Conservation (phyloP, 2,329 filamentous ascomycete genomes). For the Cladosporium austrohemisphaericum region DNA sequence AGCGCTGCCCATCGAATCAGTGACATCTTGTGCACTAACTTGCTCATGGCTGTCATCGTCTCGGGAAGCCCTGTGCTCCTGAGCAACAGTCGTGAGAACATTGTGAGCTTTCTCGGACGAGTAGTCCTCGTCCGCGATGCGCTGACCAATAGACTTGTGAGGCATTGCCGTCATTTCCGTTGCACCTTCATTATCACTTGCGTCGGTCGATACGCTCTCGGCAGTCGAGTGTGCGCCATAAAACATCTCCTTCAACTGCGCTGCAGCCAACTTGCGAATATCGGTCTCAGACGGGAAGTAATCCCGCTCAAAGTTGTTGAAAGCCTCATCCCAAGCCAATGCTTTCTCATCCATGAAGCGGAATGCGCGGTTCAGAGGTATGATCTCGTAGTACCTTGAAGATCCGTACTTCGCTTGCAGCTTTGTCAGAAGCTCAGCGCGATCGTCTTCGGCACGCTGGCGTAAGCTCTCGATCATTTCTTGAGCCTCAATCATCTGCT, state of each 20-base stretch:
- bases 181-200: conserved; percentile 59
- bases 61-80: conserved; percentile 49
- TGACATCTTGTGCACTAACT: conserved; percentile 16
- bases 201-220: conserved; percentile 30
- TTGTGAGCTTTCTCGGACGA: conserved; percentile 59
- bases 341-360: conserved; percentile 90
- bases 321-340: conserved; percentile 86
- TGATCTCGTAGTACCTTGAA: conserved; percentile 94
- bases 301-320: conserved; percentile 84
- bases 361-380: conserved; percentile 84
- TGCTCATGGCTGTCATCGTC: conserved; percentile 21
- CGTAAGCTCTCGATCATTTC: conserved; percentile 74
- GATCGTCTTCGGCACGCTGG: conserved; percentile 79
- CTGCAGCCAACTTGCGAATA: conserved; percentile 82
- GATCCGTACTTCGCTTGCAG: conserved; percentile 88
- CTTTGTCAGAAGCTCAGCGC: conserved; percentile 66
- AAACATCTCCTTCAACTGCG: conserved; percentile 94
- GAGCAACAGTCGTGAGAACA: conserved; percentile 61
- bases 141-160: conserved; percentile 35
- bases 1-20: conserved; percentile 15
- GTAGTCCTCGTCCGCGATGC: conserved; percentile 46
- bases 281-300: conserved; percentile 95
- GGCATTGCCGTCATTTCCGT: conserved; percentile 42
- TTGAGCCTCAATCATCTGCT: conserved; percentile 78
- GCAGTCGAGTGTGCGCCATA: conserved; percentile 70